Conservation (phyloP, 805 yeast genomes). For the Yamadazyma ubonensis region DNA sequence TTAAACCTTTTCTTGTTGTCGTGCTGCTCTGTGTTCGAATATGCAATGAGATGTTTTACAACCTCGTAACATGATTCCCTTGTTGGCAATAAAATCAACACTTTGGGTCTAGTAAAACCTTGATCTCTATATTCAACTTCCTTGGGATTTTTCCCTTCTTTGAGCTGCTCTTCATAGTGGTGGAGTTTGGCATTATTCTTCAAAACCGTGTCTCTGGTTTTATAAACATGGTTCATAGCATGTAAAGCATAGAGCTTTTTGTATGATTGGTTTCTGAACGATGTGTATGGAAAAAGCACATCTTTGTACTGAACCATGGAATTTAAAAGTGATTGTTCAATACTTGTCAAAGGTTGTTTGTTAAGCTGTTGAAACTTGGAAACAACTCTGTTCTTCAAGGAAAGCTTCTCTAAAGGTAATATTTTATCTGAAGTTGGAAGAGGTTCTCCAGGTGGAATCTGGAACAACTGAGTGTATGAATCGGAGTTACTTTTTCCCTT, state of each 20-base stretch:
- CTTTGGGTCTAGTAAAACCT: slow-evolving; percentile 93
- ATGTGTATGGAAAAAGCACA: slow-evolving; percentile 56
- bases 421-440: slow-evolving; percentile 10
- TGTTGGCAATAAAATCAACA: slow-evolving; percentile 78
- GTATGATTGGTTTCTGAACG: slow-evolving; percentile 51
- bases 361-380: slow-evolving; percentile 7
- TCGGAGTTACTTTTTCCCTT: slow-evolving; percentile 18
- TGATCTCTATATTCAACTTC: slow-evolving; percentile 81
- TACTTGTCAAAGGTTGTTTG: slow-evolving; percentile 16
- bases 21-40: slow-evolving; percentile 69
- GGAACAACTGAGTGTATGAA: slow-evolving; percentile 32
- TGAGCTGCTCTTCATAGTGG: slow-evolving; percentile 39
- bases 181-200: slow-evolving; percentile 66
- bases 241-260: slow-evolving; percentile 69
- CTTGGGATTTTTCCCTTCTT: slow-evolving; percentile 33
- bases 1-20: slow-evolving; percentile 79
- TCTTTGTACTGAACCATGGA: slow-evolving; percentile 76
- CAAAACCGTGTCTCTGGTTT: slow-evolving; percentile 82
- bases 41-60: slow-evolving; percentile 56
- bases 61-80: slow-evolving; percentile 73
- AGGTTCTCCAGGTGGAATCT: slow-evolving; percentile 31
- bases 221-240: slow-evolving; percentile 75
- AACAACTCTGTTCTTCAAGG: slow-evolving; percentile 30
- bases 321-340: slow-evolving; percentile 56
- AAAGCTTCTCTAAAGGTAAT: slow-evolving; percentile 18